Conservation (phyloP, 441 rosid genomes). For the Populus hybrid region DNA sequence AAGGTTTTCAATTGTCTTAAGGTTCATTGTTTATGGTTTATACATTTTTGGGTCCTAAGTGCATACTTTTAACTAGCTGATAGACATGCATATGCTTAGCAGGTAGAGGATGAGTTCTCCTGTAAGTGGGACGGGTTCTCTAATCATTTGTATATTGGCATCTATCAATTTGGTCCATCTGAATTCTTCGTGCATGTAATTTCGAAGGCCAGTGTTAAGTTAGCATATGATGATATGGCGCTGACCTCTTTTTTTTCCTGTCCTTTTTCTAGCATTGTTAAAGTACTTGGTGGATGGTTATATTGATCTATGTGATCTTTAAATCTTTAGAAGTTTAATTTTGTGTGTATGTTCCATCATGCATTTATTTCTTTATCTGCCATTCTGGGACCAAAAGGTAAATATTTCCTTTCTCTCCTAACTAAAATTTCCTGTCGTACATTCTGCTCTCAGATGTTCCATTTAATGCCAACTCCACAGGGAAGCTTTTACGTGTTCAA, state of each 20-base stretch:
- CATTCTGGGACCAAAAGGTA: background rate
- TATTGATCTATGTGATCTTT: background rate
- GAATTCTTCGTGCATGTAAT: background rate
- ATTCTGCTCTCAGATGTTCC: conserved; percentile 76
- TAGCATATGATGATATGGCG: background rate
- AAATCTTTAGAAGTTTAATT: background rate
- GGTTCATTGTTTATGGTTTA: background rate
- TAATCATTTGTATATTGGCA: background rate
- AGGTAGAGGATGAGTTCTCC: background rate
- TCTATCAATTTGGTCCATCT: background rate
- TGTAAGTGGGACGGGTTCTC: background rate
- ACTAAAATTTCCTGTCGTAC: conserved; percentile 11
- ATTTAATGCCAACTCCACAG: conserved; percentile 88
- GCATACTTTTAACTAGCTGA: background rate
- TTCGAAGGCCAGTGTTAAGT: background rate
- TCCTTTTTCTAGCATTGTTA: background rate
- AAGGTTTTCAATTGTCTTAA: background rate
- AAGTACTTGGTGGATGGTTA: background rate
- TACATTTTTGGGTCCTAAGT: background rate
- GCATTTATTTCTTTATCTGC: background rate
- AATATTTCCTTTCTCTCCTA: background rate
- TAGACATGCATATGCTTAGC: background rate
- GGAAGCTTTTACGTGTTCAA: conserved; percentile 93
- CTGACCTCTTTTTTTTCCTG: background rate
- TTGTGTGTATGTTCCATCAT: background rate